These are phyloP conservation scores for Pholiota adiposa DNA, from an alignment of 1,284 basidiomycete genomes.

Conservation along the genomic window DNA sequence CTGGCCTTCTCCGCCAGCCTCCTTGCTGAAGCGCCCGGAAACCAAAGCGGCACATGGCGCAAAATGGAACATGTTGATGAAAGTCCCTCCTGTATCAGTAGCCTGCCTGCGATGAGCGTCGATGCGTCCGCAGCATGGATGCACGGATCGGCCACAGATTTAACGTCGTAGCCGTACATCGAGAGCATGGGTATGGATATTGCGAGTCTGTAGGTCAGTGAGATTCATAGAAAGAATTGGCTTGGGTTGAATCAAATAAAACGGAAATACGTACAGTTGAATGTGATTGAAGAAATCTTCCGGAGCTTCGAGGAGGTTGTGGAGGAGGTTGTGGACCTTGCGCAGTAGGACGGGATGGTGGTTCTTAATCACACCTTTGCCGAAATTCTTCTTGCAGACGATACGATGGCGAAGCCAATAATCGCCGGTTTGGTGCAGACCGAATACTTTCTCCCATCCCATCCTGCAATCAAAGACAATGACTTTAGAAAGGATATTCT, in stretches of 20 bases:
- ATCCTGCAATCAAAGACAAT: neutral
- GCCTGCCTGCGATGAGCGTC: slow-evolving; percentile 7
- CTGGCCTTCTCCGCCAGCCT: slow-evolving; percentile 28
- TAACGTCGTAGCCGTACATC: slow-evolving; percentile 35
- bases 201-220: neutral
- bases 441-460: neutral
- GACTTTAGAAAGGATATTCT: too few relatives aligned
- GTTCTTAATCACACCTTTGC: neutral
- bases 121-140: slow-evolving; percentile 27
- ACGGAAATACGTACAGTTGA: slow-evolving; percentile 25
- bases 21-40: slow-evolving; percentile 39
- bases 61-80: slow-evolving; percentile 30
- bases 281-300: slow-evolving; percentile 29
- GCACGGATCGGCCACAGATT: slow-evolving; percentile 31
- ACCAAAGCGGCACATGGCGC: slow-evolving; percentile 37
- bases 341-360: slow-evolving; percentile 20
- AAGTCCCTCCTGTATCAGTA: slow-evolving; percentile 21
- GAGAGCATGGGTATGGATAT: slow-evolving; percentile 29
- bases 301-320: slow-evolving; percentile 23
- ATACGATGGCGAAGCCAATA: neutral
- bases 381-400: neutral
- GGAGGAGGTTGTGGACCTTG: slow-evolving; percentile 29
- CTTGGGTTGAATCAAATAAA: neutral
- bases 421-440: neutral
- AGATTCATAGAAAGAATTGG: neutral